These are phyloP conservation scores for Eudorina sp. DNA, from an alignment of 139 green algal species.

Conservation along the genomic window DNA sequence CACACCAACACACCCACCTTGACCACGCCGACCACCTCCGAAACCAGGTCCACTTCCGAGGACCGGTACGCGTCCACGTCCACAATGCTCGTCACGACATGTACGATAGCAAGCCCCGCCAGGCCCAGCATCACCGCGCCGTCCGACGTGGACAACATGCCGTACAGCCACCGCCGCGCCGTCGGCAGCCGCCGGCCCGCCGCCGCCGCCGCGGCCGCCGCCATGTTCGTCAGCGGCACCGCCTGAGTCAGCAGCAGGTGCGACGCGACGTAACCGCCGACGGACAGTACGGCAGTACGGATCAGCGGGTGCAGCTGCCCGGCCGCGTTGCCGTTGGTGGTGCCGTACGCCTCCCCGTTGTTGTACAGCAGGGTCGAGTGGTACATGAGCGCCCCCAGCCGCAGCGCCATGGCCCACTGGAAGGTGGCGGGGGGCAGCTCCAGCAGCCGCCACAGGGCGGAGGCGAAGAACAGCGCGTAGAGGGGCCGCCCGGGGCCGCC, in stretches of 20 bases:
- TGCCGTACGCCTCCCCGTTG: not conserved
- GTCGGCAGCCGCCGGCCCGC: not conserved
- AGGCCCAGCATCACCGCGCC: slow-evolving; percentile 12
- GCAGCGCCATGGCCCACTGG: slow-evolving; percentile 37
- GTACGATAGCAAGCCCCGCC: slow-evolving; percentile 1
- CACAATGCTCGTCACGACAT: slow-evolving; percentile 32
- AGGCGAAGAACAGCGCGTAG: slow-evolving; percentile 21
- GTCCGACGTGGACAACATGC: slow-evolving; percentile 11
- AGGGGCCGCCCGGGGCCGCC: slow-evolving; percentile 16
- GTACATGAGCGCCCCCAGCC: slow-evolving; percentile 29
- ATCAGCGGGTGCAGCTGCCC: slow-evolving; percentile 37
- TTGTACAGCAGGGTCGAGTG: slow-evolving; percentile 32
- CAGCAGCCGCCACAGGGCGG: slow-evolving; percentile 47
- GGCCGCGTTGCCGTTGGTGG: not conserved
- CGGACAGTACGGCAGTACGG: slow-evolving; percentile 11
- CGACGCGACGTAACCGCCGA: slow-evolving; percentile 27
- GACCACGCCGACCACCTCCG: slow-evolving; percentile 15
- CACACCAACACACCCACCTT: slow-evolving; percentile 20
- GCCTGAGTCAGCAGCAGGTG: slow-evolving; percentile 37
- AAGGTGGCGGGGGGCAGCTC: slow-evolving; percentile 29
- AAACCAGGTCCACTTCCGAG: not conserved
- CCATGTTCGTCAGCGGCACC: slow-evolving; percentile 32
- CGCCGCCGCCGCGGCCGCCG: not conserved
- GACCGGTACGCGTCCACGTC: slow-evolving; percentile 4
- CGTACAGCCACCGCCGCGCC: not conserved